Conservation (phyloP, 2,329 filamentous ascomycete species). For the Huntiella moniliformis region DNA sequence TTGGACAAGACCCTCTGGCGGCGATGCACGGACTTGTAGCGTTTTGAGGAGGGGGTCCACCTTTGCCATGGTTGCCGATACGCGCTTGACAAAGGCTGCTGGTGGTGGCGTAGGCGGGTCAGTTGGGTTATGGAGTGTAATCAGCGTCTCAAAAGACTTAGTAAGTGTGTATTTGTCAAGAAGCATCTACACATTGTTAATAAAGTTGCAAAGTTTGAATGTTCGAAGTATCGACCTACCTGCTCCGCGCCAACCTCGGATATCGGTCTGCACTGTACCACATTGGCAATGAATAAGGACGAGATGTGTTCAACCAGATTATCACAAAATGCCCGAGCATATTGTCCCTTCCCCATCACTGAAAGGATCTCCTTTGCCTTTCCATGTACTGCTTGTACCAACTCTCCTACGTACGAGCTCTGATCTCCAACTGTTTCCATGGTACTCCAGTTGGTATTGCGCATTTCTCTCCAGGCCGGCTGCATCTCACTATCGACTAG, state of each 20-base stretch:
- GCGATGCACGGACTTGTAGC: conserved; percentile 77
- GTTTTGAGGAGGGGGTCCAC: conserved; percentile 91
- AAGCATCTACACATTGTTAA: conserved; percentile 49
- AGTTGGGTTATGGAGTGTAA: conserved; percentile 35
- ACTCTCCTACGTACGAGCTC: conserved; percentile 73
- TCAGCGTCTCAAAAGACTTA: conserved; percentile 54
- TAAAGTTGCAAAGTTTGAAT: neutral
- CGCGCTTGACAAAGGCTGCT: conserved; percentile 62
- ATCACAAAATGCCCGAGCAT: conserved; percentile 85
- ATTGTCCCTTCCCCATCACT: conserved; percentile 74
- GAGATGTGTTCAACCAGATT: conserved; percentile 82
- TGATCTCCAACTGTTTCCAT: conserved; percentile 89
- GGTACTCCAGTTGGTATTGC: conserved; percentile 83
- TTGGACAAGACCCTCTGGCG: conserved; percentile 85
- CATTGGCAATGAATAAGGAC: conserved; percentile 59
- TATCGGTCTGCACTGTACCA: conserved; percentile 77
- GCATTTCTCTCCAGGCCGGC: conserved; percentile 88
- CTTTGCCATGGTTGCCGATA: conserved; percentile 65
- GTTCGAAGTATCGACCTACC: conserved; percentile 25
- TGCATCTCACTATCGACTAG: conserved; percentile 71
- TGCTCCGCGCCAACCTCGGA: conserved; percentile 90
- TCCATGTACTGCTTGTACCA: conserved; percentile 54
- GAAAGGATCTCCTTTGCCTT: conserved; percentile 57
- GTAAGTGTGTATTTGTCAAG: conserved; percentile 85
- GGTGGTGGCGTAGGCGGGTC: conserved; percentile 21